Base-by-base conservation (phyloP, 768 basidiomycete genomes). In the Leucocoprinus sp. region DNA sequence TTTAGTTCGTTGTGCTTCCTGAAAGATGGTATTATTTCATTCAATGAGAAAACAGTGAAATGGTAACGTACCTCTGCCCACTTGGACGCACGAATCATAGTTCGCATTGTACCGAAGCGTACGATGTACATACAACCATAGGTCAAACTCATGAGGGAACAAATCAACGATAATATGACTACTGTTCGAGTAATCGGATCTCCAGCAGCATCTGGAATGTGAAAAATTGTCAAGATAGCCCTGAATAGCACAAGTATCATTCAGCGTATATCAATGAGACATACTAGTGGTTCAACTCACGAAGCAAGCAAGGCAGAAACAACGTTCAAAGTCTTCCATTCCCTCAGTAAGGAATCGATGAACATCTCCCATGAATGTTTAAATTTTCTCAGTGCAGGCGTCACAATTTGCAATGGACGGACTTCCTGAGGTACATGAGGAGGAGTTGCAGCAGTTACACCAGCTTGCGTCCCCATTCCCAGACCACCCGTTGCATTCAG, bases 51-150 rank as follows among this genome's bases (percentile, higher is more conserved):
- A 11, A 18, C 19, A 12, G 28, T 43, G 4, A 19, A 1, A 12
- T 18, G 15, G 40, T 38, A 14, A 51, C 59, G 18, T 54, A 82
- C 83, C 62, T 84, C 78, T 8, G 83, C 82, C 81, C 83, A 88
- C 45, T 73, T 71, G 6, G 78, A 76, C 1, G 84, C 84, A 47
- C 76, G 75, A 53, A 76, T 68, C 77, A 84, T 82, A 50, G 70
- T 82, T 34, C 74, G 70, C 84, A 88, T 87, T 1, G 73, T 77
- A 11, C 75, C 74, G 48, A 87, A 87, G 21, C 81, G 66, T 12
- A 87, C 66, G 12, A 82, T 85, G 59, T 82, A 87, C 45, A 83
- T 69, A 52, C 84, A 84, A 0, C 85, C 85, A 55, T 77, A 88
- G 2, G 73, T 72, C 17, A 87, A 63, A 52, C 82, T 84, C 75